Base-by-base conservation (phyloP, 352 stramenopile species). In the Globisporangium nunn region DNA sequence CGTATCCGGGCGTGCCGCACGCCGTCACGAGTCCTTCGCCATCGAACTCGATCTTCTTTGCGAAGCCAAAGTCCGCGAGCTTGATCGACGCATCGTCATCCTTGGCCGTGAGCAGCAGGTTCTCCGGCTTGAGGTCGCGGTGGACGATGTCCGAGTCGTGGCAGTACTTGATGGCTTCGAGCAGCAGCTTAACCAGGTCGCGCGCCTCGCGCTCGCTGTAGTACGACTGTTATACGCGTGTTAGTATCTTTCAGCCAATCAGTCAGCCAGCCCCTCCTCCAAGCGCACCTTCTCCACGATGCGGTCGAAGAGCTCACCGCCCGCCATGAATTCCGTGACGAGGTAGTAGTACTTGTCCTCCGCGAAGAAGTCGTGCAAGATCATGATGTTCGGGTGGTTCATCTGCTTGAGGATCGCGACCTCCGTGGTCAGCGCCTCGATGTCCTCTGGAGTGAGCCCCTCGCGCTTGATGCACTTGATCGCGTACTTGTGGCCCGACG, bases 311-410 rank as follows among this genome's bases (percentile, higher is more conserved):
- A 92, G 78, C 59, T 93, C 83, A 23, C 93, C 92, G 33, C 96
- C 96, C 39, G 87, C 88, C 79, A 98, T 98, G 52, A 97, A 93
- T 72, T 99, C 95, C 39, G 97, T 98, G 3, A 99, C 94, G 50
- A 99, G 77, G 71, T 98, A 99, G 72, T 97, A 99, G 62, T 97
- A 86, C 49, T 98, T 93, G 2, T 86, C 75, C 48, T 97, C 90
- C 11, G 95, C 81, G 67, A 96, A 98, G 63, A 98, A 97, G 66
- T 96, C 93, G 55, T 98, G 75, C 31, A 97, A 60, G 23, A 90
- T 91, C 81, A 97, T 94, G 51, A 97, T 97, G 67, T 97, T 95
- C 14, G 87, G 86, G 68, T 97, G 89, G 59, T 95, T 88, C 73
- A 96, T 90, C 81, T 91, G 80, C 53, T 93, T 93, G 41, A 93